Conservation (phyloP, 192 early-diverging fungal genomes). For the Dissophora globulifera region DNA sequence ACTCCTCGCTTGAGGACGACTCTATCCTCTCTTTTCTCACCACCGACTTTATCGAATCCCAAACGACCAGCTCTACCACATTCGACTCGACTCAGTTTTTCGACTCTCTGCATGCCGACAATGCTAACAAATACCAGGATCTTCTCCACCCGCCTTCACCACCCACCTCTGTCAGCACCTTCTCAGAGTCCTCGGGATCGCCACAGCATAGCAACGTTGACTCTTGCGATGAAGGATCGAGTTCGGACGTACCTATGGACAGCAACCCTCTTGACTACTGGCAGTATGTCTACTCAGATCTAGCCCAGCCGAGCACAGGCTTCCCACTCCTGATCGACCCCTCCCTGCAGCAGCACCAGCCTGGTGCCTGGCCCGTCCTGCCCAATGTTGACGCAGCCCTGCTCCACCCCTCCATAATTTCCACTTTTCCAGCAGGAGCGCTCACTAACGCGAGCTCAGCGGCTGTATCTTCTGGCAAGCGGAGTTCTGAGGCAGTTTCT, state of each 20-base stretch:
- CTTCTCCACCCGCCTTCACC: conserved; percentile 47
- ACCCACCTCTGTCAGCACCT: conserved; percentile 47
- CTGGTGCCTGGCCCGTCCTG: conserved; percentile 42
- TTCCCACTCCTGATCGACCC: conserved; percentile 8
- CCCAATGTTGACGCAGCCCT: conserved; percentile 15
- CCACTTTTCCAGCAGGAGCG: background rate
- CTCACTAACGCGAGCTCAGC: background rate
- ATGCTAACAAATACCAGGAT: conserved; percentile 11
- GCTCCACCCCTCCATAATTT: conserved; percentile 8
- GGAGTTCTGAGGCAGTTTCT: background rate
- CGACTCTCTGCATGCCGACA: conserved; percentile 16
- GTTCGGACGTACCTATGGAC: conserved; percentile 39
- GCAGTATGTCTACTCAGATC: conserved; percentile 51
- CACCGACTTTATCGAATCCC: conserved; percentile 49
- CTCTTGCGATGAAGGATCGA: conserved; percentile 42
- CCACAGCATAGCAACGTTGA: conserved; percentile 42
- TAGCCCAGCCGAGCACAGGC: background rate
- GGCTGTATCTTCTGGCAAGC: background rate
- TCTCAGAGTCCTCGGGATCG: conserved; percentile 46
- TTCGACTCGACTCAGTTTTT: conserved; percentile 42
- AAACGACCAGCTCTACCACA: conserved; percentile 16
- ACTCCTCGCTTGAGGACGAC: conserved; percentile 39
- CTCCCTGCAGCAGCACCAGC: conserved; percentile 28
- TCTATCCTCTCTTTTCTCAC: conserved; percentile 52
- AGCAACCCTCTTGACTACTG: conserved; percentile 43